Base-by-base conservation (phyloP, 192 early-diverging fungal species). In the Entophlyctis luteolus region DNA sequence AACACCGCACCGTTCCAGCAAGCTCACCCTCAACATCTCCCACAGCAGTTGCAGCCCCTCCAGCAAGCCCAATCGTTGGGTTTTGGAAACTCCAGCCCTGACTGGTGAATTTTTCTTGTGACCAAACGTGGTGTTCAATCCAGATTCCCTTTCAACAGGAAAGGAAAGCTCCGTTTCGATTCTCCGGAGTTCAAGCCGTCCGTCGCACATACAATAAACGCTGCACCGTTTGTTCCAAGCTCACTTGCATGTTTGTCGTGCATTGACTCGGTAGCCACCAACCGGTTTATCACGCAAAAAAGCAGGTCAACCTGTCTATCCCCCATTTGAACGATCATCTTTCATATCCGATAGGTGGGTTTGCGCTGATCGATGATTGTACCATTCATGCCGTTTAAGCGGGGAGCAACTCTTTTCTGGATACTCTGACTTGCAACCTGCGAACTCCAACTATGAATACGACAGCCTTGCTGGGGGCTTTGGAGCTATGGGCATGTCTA, bases 121-220 rank as follows among this genome's bases (percentile, higher is more conserved):
- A 4, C 6, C 28, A 10, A 20, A 25, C 5, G 49, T 20, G 20
- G 4, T 50, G 54, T 31, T 55, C 54, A 34, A 4, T 34, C 54
- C 42, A n/a, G 42, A n/a, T 57, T 12, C 33, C 14, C n/a, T 10
- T 28, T 76, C 47, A 69, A 54, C 48, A 59, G 63, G n/a, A 85
- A 86, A 55, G 68, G 81, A 23, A 85, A 84, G 57, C 73, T 88
- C 46, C 84, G 82, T 49, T 83, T 88, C 35, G 85, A 86, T 53
- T 88, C 87, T 16, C 87, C 87, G n/a, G 79, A 86, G 5, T 88
- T 88, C 58, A 86, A 81, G 38, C 86, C 86, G 25, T 60, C 63
- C 48, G 35, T 46, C 31, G 37, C 22, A 12, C 23, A 12, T 12
- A 33, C 50, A 4, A 10, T 33, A 18, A 45, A 82, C 56, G 84